These are phyloP conservation scores for Candida krabiensis DNA, from an alignment of 805 yeast genomes.

Conservation along the genomic window DNA sequence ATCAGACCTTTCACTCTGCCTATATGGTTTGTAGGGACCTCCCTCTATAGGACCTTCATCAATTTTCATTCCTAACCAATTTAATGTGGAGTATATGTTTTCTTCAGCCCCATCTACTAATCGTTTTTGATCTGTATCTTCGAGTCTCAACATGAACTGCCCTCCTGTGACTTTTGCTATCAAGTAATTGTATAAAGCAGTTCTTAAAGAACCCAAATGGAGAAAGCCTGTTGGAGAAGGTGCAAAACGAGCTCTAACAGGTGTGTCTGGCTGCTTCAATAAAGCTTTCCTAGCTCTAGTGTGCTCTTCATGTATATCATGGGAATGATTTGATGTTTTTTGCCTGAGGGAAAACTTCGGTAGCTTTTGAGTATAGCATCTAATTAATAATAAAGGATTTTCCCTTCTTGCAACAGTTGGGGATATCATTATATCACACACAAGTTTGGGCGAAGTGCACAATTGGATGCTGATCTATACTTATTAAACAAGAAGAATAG, in stretches of 20 bases:
- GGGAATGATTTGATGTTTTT: slow-evolving; percentile 3
- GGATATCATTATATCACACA: too few relatives aligned
- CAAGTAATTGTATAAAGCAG: slow-evolving; percentile 87
- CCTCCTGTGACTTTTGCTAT: slow-evolving; percentile 81
- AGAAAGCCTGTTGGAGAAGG: slow-evolving; percentile 97
- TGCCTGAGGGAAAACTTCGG: slow-evolving; percentile 17
- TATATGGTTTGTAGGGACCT: slow-evolving; percentile 84
- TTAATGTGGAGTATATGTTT: slow-evolving; percentile 69
- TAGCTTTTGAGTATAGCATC: slow-evolving; percentile 2
- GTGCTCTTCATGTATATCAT: background rate
- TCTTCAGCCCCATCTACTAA: slow-evolving; percentile 80
- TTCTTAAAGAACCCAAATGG: slow-evolving; percentile 92
- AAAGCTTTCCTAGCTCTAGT: background rate
- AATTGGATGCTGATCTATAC: too few relatives aligned
- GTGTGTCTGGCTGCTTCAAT: slow-evolving; percentile 37
- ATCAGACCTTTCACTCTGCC: slow-evolving; percentile 75
- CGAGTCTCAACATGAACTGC: slow-evolving; percentile 75
- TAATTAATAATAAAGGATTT: slow-evolving; percentile 2
- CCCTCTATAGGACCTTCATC: slow-evolving; percentile 83
- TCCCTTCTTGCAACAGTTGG: background rate
- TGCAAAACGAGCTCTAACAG: slow-evolving; percentile 90
- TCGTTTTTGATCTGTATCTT: slow-evolving; percentile 89
- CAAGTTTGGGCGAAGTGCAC: too few relatives aligned
- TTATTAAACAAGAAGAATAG: too few relatives aligned
- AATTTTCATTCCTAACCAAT: slow-evolving; percentile 71